Percentiles rank a stretch among this genome's conserved stretches.
Evolutionary conservation across 2,329 filamentous ascomycete genomes (phyloP).

Genomic region (Diaporthe sp.): DNA sequence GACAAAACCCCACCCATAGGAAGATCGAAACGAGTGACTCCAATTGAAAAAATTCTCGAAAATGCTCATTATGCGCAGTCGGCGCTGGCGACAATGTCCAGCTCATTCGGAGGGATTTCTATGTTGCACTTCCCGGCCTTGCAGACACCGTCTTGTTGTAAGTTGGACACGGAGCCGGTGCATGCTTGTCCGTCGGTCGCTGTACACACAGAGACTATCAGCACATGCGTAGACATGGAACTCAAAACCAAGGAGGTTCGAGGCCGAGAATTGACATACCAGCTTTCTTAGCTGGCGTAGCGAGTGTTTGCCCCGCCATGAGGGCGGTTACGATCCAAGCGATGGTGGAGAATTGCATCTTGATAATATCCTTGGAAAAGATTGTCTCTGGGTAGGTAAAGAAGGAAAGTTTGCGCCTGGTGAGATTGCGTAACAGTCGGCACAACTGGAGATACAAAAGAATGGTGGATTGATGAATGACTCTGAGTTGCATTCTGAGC

Average conservation of each 20-base stretch:
- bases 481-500: not conserved
- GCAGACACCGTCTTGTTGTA: slow-evolving; percentile 17
- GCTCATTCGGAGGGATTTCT: not conserved
- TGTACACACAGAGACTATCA: not conserved
- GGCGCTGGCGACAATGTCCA: slow-evolving; percentile 8
- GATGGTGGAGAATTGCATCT: not conserved
- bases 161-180: not conserved
- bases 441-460: not conserved
- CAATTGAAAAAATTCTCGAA: not conserved
- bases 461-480: not conserved
- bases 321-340: slow-evolving; percentile 7
- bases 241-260: not conserved
- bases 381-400: not conserved
- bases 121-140: slow-evolving; percentile 15
- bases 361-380: too few relatives aligned
- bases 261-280: not conserved
- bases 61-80: not conserved
- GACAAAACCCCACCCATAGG: not conserved
- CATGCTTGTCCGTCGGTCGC: slow-evolving; percentile 8
- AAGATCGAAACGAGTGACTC: not conserved
- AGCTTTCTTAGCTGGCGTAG: slow-evolving; percentile 11
- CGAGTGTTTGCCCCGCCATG: slow-evolving; percentile 11
- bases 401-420: not conserved
- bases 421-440: not conserved
- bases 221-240: not conserved